Base-by-base conservation (phyloP, 2,329 filamentous ascomycete genomes). In the Fusarium longipes region DNA sequence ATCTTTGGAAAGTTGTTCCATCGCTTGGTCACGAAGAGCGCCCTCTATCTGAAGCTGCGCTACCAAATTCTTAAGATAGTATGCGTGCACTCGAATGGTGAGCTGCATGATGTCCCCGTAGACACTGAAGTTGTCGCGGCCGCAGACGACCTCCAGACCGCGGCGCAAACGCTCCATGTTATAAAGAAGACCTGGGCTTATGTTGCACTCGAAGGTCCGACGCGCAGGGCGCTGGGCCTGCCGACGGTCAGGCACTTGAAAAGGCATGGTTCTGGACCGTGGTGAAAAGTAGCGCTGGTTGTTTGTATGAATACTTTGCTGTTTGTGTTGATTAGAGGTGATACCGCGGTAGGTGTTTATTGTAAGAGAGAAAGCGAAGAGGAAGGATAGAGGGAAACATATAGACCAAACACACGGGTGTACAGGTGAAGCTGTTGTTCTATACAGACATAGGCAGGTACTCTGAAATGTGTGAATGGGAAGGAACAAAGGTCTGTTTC, bases 51-150 rank as follows among this genome's bases (percentile, higher is more conserved):
- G 60, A 12, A 63, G 59, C 5, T 20, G 24, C 3, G n/a, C 8
- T 6, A 51, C 8, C 20, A 58, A 22, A 9, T 30, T 39, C 12
- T 22, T 12, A 25, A 30, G 51, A 15, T 9, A 9, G 1, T 25
- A 36, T 24, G 17, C 24, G 17, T 14, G 7, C 9, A 38, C 52
- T 5, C 33, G 32, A 10, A 63, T 54, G 2, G 39, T 64, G 2
- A 63, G 29, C n/a, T 58, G 59, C 52, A 63, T 63, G 15, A 63
- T 40, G 11, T 63, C 60, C 4, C 60, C 60, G 2, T 44, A 30
- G 3, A 63, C 60, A 5, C 15, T 24, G 18, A 51, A 63, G 15
- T 22, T n/a, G 20, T 64, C 58, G n/a, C 20, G 33, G 5, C 60
- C 60, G 8, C 48, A 63, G n/a, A 20, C 7, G 5, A 6, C 20